These are phyloP conservation scores for Cicer chorassanicum DNA, from an alignment of 306 rosid species.

Conservation along the genomic window DNA sequence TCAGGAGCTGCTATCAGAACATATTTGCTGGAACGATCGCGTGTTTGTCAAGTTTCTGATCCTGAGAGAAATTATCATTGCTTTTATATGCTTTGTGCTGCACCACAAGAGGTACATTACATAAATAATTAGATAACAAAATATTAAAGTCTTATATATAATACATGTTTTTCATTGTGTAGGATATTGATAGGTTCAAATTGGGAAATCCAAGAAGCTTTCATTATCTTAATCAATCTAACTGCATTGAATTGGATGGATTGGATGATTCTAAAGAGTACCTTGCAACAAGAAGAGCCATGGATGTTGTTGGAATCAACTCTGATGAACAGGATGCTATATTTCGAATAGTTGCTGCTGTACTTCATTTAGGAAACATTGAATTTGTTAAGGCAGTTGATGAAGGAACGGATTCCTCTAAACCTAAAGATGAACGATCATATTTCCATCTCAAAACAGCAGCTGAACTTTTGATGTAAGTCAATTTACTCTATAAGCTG, in stretches of 20 bases:
- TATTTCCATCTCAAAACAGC: slow-evolving; percentile 75
- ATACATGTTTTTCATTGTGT: no score
- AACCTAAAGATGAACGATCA: slow-evolving; percentile 84
- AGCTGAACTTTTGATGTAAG: slow-evolving; percentile 87
- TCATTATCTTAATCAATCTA: slow-evolving; percentile 91
- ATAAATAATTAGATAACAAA: no score
- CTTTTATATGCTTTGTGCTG: slow-evolving; percentile 98
- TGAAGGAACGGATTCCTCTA: slow-evolving; percentile 74
- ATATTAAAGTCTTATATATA: no score
- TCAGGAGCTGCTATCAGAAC: slow-evolving; percentile 99
- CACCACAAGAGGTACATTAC: slow-evolving; percentile 71
- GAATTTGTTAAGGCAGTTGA: slow-evolving; percentile 76
- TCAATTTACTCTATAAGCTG: not conserved
- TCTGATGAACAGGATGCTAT: slow-evolving; percentile 87
- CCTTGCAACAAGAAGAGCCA: slow-evolving; percentile 80
- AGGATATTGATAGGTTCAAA: slow-evolving; percentile 77
- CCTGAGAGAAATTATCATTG: slow-evolving; percentile 99
- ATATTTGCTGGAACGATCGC: slow-evolving; percentile 86
- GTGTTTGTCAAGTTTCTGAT: slow-evolving; percentile 97
- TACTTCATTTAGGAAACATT: slow-evolving; percentile 91
- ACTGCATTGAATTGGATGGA: slow-evolving; percentile 55
- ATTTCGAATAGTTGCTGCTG: slow-evolving; percentile 85
- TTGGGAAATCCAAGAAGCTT: slow-evolving; percentile 77
- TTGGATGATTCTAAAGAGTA: slow-evolving; percentile 89
- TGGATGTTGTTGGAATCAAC: slow-evolving; percentile 91